phyloP scores from a whole-genome alignment of 495 filamentous ascomycete genomes.

The Podospora bellae-mahoneyi region DNA sequence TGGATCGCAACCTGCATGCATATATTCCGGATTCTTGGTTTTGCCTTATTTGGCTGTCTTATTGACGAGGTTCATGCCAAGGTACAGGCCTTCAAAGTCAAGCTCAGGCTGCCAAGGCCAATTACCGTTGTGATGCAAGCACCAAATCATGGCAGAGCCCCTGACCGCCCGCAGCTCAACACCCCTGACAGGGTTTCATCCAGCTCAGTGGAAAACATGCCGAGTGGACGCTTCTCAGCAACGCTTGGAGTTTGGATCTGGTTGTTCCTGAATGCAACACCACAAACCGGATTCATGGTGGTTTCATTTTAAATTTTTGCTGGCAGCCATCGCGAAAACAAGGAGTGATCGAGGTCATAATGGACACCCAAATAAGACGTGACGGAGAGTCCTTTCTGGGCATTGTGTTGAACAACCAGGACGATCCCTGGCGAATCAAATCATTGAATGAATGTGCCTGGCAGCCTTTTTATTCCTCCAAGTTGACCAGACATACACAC shows the following conservation, averaged over 20 bases:
- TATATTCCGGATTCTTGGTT: constrained; percentile 7
- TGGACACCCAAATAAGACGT: background rate
- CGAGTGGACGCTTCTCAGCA: constrained; percentile 17
- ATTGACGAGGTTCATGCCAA: constrained; percentile 32
- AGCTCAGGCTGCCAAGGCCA: constrained; percentile 18
- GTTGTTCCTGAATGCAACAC: constrained; percentile 21
- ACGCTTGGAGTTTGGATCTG: background rate
- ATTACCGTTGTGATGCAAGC: constrained; percentile 19
- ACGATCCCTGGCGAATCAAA: background rate
- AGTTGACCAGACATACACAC: background rate
- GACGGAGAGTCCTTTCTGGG: background rate
- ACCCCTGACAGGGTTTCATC: constrained; percentile 22
- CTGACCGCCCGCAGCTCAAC: constrained; percentile 11
- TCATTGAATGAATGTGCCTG: background rate
- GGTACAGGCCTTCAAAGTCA: constrained; percentile 16
- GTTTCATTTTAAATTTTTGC: background rate
- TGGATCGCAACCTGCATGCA: background rate
- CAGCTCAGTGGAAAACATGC: constrained; percentile 11
- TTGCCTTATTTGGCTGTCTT: constrained; percentile 9
- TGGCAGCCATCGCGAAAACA: constrained; percentile 2
- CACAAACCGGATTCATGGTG: background rate
- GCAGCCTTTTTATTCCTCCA: background rate
- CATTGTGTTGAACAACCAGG: background rate
- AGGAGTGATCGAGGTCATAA: background rate
- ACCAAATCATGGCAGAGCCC: constrained; percentile 21